Conservation (phyloP, 2,329 filamentous ascomycete genomes). For the Hymenoscyphus fructigenus region DNA sequence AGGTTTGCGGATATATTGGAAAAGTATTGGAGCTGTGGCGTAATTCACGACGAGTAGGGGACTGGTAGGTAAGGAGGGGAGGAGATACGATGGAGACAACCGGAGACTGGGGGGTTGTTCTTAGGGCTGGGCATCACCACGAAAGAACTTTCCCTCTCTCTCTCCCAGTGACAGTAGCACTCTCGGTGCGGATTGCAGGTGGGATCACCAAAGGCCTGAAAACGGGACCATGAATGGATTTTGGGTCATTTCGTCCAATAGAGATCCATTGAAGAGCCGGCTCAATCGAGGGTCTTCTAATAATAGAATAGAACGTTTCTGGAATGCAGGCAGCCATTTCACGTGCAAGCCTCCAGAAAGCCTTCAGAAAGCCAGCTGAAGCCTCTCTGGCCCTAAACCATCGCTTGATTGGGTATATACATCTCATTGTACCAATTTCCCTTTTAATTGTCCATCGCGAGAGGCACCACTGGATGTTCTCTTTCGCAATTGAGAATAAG, state of each 20-base stretch:
- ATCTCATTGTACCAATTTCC: background rate
- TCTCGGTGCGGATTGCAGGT: conserved; percentile 4
- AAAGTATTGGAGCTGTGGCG: conserved; percentile 1
- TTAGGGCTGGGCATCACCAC: conserved; percentile 8
- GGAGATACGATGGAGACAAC: background rate
- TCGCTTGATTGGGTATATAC: background rate
- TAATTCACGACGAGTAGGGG: background rate
- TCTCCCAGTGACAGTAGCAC: background rate
- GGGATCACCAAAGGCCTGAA: conserved; percentile 19
- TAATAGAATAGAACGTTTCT: background rate
- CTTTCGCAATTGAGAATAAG: background rate
- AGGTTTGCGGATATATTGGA: conserved; percentile 7
- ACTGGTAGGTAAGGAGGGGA: background rate
- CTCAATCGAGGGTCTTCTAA: background rate
- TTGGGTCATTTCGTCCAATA: background rate
- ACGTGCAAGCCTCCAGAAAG: background rate
- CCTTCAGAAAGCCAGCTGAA: background rate
- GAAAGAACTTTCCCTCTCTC: background rate
- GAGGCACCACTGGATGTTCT: background rate
- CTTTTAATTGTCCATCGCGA: background rate
- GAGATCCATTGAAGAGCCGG: background rate
- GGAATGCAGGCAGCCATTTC: background rate
- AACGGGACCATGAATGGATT: conserved; percentile 8
- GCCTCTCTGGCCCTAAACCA: background rate
- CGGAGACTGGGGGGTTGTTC: background rate